A percentile compares a stretch with the other conserved stretches of the same genome.
Evolutionary conservation across 495 filamentous ascomycete genomes (phyloP).

Genomic region (Trichoderma erinaceum): DNA sequence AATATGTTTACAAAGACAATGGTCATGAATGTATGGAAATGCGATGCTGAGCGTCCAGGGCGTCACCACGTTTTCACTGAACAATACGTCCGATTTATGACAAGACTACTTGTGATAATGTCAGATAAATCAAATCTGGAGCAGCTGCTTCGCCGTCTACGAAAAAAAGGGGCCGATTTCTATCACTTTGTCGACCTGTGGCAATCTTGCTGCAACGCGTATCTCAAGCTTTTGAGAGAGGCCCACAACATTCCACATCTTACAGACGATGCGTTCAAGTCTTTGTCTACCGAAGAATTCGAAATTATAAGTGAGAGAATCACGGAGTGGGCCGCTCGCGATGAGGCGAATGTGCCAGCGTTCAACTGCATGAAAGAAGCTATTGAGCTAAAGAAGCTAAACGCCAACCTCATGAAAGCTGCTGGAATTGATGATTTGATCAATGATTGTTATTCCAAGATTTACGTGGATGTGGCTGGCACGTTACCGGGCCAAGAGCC

Average conservation of each 20-base stretch:
- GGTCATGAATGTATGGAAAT: constrained; percentile 92
- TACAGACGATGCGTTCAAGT: constrained; percentile 74
- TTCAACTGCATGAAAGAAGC: constrained; percentile 77
- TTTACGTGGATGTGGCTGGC: constrained; percentile 55
- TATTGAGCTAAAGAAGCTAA: constrained; percentile 84
- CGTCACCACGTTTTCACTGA: constrained; percentile 92
- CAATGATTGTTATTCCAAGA: constrained; percentile 74
- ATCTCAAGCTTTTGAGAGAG: constrained; percentile 69
- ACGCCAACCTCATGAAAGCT: constrained; percentile 76
- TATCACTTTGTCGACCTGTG: constrained; percentile 80
- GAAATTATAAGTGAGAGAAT: constrained; percentile 48
- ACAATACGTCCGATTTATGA: constrained; percentile 79
- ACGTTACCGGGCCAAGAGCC: constrained; percentile 29
- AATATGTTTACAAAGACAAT: constrained; percentile 94
- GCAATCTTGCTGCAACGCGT: constrained; percentile 69
- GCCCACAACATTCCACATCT: constrained; percentile 57
- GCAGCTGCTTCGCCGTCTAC: constrained; percentile 69
- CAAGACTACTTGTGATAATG: constrained; percentile 63
- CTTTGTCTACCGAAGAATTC: constrained; percentile 75
- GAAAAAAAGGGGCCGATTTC: constrained; percentile 77
- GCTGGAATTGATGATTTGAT: constrained; percentile 84
- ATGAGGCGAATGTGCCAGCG: constrained; percentile 26
- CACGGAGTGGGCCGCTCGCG: constrained; percentile 44
- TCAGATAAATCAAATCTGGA: constrained; percentile 77
- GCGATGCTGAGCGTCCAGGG: constrained; percentile 83